Evolutionary conservation across 1,139 yeast species (phyloP).

Genomic region (Chernovozyma aurita): DNA sequence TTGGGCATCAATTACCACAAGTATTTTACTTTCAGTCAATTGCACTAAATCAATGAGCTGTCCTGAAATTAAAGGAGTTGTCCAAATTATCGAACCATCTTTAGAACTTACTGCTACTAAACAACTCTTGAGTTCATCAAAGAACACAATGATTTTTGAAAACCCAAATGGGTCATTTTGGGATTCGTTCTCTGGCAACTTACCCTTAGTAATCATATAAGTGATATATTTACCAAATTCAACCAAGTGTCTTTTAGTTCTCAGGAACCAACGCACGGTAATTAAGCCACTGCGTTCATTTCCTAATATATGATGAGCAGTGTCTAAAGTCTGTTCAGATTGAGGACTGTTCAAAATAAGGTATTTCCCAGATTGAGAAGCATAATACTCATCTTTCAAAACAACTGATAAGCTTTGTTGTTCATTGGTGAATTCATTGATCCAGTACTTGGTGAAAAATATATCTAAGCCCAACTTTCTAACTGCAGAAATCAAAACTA

Average conservation of each 20-base stretch:
- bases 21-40: slow-evolving; percentile 14
- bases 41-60: slow-evolving; percentile 16
- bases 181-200: background rate
- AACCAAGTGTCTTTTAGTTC: slow-evolving; percentile 31
- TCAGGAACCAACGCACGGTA: slow-evolving; percentile 24
- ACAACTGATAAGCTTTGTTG: background rate
- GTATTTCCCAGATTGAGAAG: slow-evolving; percentile 7
- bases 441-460: background rate
- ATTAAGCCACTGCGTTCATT: slow-evolving; percentile 21
- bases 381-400: background rate
- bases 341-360: slow-evolving; percentile 29
- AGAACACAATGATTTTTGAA: slow-evolving; percentile 29
- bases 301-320: slow-evolving; percentile 29
- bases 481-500: background rate
- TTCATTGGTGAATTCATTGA: background rate
- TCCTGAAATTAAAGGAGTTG: slow-evolving; percentile 9
- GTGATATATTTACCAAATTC: slow-evolving; percentile 28
- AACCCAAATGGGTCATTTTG: slow-evolving; percentile 28
- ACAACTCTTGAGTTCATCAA: slow-evolving; percentile 16
- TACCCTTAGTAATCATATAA: slow-evolving; percentile 1
- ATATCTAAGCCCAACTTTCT: background rate
- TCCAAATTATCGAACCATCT: slow-evolving; percentile 28
- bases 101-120: slow-evolving; percentile 31
- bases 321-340: slow-evolving; percentile 21
- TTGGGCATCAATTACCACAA: slow-evolving; percentile 18